phyloP scores from a whole-genome alignment of 495 filamentous ascomycete genomes.

The Wilcoxina mikolae region DNA sequence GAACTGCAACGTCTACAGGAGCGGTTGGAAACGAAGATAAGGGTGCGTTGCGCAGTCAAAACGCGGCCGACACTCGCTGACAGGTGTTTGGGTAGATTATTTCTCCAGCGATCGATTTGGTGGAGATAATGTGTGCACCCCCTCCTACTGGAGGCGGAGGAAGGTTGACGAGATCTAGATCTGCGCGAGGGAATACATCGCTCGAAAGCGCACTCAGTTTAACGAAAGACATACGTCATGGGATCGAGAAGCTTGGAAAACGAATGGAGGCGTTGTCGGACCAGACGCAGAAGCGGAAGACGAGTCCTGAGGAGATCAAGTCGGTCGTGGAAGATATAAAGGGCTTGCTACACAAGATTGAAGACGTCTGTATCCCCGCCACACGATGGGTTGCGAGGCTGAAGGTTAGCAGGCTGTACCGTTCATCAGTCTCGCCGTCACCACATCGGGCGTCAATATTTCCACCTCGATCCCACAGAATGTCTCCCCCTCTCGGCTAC shows the following conservation, averaged over 20 bases:
- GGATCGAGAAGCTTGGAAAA: conserved; percentile 72
- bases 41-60: conserved; percentile 35
- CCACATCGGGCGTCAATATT: conserved; percentile 78
- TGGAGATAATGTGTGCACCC: conserved; percentile 63
- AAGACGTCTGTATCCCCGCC: conserved; percentile 40
- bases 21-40: conserved; percentile 68
- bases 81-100: conserved; percentile 57
- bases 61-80: neutral
- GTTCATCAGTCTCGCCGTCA: conserved; percentile 86
- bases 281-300: conserved; percentile 33
- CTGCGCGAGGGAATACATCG: conserved; percentile 86
- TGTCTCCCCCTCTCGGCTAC: conserved; percentile 75
- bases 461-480: conserved; percentile 64
- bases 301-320: conserved; percentile 46
- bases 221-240: conserved; percentile 72
- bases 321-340: conserved; percentile 62
- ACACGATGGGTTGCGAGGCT: neutral
- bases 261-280: conserved; percentile 54
- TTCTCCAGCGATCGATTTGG: conserved; percentile 82
- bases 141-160: neutral
- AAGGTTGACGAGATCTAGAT: conserved; percentile 35
- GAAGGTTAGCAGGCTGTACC: conserved; percentile 45
- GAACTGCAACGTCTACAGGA: conserved; percentile 60
- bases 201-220: conserved; percentile 77
- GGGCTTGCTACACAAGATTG: conserved; percentile 59